Base-by-base conservation (phyloP, 805 yeast species). In the Cyberlindnera maritima region DNA sequence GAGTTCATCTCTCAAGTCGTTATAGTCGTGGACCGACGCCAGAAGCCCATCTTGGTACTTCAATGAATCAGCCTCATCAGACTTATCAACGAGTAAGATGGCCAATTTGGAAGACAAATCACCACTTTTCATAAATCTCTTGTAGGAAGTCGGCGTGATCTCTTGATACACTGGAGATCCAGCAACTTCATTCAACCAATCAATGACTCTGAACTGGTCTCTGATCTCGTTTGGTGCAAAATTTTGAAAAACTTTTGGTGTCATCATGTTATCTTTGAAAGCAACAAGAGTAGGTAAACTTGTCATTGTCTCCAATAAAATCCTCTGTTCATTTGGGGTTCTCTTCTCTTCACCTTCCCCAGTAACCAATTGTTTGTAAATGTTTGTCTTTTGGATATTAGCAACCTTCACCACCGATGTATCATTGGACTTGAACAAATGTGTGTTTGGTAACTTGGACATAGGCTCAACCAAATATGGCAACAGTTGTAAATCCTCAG, bases 161-260 rank as follows among this genome's bases (percentile, higher is more conserved):
- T 81, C 83, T 43, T 70, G 74, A 39, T 79, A 64, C 12, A 73
- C 62, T 5, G 91, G 89, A 6, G 41, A n/a, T 39, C 68, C 62
- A 17, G 79, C 68, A 39, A 67, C 63, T 7, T 48, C 47, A 26
- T 63, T 59, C 25, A 86, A 64, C 69, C 85, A 86, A 14, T 73
- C 60, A 52, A 71, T 59, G 10, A 86, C 69, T 34, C 67, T 63
- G 19, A 68, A 69, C 15, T 64, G 63, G 52, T 78, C 73, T 52
- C 94, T 72, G 46, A 77, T 73, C 54, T 85, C 88, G 41, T 79
- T 79, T 7, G 88, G 77, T 0, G 83, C 81, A 64, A 78, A 80
- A 46, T 79, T 80, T 54, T 78, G 85, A 53, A 64, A 83, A 5
- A 82, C 74, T 4, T 68, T 66, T 0, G 87, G 74, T 28, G 76